Base-by-base conservation (phyloP, 2,329 filamentous ascomycete genomes). In the Endothia cerciana region DNA sequence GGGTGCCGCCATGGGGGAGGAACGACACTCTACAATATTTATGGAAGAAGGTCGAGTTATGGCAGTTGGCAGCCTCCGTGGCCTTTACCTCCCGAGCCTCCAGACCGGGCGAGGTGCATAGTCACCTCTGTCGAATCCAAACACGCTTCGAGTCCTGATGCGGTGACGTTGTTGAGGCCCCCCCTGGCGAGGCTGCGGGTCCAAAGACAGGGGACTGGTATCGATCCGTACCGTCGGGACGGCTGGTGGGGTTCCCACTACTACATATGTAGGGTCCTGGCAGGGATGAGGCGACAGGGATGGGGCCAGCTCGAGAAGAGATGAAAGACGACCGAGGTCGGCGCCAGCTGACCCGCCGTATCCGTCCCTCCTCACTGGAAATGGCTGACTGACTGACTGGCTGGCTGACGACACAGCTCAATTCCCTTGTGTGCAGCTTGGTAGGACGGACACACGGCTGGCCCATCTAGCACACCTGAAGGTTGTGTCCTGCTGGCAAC, bases 101-200 rank as follows among this genome's bases (percentile, higher is more conserved):
- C 33, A 36, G 33, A 36, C 5, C 33, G 10, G 33, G 33, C 33
- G 33, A 36, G 33, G 33, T n/a, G n/a, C n/a, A n/a, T n/a, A n/a
- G n/a, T n/a, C 33, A 36, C 33, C 33, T 36, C 33, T 6, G 33
- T 36, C 33, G 33, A 36, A 36, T 36, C 10, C 33, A 36, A 36
- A 28, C 4, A 49, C 22, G 22, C 2, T 30, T 11, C n/a, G 4
- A 28, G 13, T 51, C 28, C 47, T 51, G 47, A 51, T 7, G 47
- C 28, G 47, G 47, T 51, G 47, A 51, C 47, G 47, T 51, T 51
- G 47, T 28, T 22, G 22, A 36, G 47, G 28, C 47, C 47, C 47
- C 47, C 47, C 47, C 25, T 30, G 47, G 47, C 10, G 5, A 51
- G 13, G 25, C 47, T 51, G 47, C 47, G 25, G 47, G 22, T 25